Evolutionary conservation across 768 basidiomycete species (phyloP).

Genomic region (Saitozyma sp.): DNA sequence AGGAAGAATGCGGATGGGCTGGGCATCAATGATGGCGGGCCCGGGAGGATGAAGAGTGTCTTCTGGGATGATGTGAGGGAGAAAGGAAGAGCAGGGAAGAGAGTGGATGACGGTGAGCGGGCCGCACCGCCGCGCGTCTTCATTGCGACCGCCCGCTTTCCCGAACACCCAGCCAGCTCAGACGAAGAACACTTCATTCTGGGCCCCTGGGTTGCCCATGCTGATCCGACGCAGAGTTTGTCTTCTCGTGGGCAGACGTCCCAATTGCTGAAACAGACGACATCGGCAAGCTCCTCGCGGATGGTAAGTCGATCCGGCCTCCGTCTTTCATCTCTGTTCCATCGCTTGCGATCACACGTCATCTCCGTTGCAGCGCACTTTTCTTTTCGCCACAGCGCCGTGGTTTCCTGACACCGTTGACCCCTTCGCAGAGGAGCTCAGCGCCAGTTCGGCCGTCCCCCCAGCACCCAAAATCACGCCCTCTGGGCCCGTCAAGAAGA

Average conservation of each 20-base stretch:
- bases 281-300: slow-evolving; percentile 18
- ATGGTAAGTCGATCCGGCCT: slow-evolving; percentile 7
- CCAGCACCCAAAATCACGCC: slow-evolving; percentile 10
- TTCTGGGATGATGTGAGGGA: slow-evolving; percentile 45
- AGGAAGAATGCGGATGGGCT: slow-evolving; percentile 33
- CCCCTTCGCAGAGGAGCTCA: slow-evolving; percentile 17
- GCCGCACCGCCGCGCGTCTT: too few species aligned
- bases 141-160: not conserved
- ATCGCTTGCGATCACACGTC: too few species aligned
- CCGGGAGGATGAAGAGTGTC: slow-evolving; percentile 26
- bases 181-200: not conserved
- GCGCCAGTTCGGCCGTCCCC: slow-evolving; percentile 16
- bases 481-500: slow-evolving; percentile 20
- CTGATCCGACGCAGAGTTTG: slow-evolving; percentile 16
- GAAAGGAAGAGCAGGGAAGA: slow-evolving; percentile 33
- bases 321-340: not conserved
- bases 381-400: not conserved
- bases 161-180: not conserved
- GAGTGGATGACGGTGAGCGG: slow-evolving; percentile 40
- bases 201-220: not conserved
- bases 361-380: too few species aligned
- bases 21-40: slow-evolving; percentile 24
- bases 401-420: not conserved
- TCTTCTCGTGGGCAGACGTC: slow-evolving; percentile 19
- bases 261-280: slow-evolving; percentile 25